A percentile compares a stretch with the other conserved stretches of the same genome.
These are phyloP conservation scores for Cyberlindnera japonica DNA, from an alignment of 805 yeast genomes.

Conservation along the genomic window DNA sequence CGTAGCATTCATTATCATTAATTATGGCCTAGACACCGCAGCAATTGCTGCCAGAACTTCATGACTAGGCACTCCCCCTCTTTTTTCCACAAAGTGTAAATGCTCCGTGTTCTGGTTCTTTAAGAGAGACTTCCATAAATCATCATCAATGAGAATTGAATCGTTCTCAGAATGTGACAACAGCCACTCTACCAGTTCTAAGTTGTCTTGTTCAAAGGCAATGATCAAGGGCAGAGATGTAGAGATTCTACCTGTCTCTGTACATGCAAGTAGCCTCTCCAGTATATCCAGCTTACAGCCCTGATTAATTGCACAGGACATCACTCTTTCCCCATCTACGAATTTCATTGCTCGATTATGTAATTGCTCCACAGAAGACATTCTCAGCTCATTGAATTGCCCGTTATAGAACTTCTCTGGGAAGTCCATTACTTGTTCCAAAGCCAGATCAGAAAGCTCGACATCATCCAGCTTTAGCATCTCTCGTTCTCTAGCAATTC, in stretches of 20 bases:
- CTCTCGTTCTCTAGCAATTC: conserved; percentile 21
- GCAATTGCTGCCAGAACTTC: conserved; percentile 12
- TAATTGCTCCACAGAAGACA: conserved; percentile 7
- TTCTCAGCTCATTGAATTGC: conserved; percentile 6
- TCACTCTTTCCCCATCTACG: conserved; percentile 3
- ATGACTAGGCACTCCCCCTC: conserved; percentile 24
- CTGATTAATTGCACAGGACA: conserved; percentile 10
- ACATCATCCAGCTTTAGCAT: conserved; percentile 8
- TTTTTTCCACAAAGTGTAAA: conserved; percentile 16
- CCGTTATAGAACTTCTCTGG: conserved; percentile 18
- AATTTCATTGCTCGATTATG: conserved; percentile 13
- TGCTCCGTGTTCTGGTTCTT: conserved; percentile 3
- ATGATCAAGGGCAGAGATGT: conserved; percentile 16
- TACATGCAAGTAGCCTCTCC: conserved; percentile 8
- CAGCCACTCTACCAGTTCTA: conserved; percentile 18
- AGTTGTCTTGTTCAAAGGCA: conserved; percentile 12
- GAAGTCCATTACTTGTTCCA: conserved; percentile 16
- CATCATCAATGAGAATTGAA: conserved; percentile 15
- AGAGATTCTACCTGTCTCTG: conserved; percentile 7
- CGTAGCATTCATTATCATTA: neutral
- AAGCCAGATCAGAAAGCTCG: conserved; percentile 12
- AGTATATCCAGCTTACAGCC: neutral
- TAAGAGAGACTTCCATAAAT: conserved; percentile 21
- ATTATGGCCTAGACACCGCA: no score
- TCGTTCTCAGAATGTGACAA: conserved; percentile 10